These are phyloP conservation scores for Fistulifera pelliculosa DNA, from an alignment of 108 stramenopile species.

Conservation along the genomic window DNA sequence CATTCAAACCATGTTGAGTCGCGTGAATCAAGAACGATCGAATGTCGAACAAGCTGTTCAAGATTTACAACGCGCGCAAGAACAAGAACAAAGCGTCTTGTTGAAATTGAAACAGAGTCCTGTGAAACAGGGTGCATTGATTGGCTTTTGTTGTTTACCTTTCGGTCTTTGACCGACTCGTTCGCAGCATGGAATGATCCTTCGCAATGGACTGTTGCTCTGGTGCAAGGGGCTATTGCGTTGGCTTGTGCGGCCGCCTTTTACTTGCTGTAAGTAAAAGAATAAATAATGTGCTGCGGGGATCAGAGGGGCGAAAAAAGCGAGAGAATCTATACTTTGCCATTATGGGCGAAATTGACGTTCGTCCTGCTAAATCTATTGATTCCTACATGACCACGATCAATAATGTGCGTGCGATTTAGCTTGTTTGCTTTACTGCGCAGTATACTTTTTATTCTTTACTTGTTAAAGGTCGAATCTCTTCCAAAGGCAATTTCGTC, in stretches of 20 bases:
- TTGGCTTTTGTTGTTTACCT: slow-evolving; percentile 40
- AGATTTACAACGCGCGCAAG: slow-evolving; percentile 34
- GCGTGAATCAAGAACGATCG: slow-evolving; percentile 33
- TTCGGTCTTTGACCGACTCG: slow-evolving; percentile 31
- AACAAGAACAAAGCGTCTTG: slow-evolving; percentile 20
- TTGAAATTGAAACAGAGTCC: slow-evolving; percentile 24
- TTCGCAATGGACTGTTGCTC: slow-evolving; percentile 5
- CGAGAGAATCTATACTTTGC: too few species aligned
- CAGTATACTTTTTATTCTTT: too few species aligned
- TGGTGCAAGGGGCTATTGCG: slow-evolving; percentile 27
- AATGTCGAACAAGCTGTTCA: slow-evolving; percentile 40
- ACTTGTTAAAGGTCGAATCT: slow-evolving; percentile 33
- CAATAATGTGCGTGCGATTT: too few species aligned
- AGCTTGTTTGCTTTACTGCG: too few species aligned
- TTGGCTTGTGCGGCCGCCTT: slow-evolving; percentile 19
- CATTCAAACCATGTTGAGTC: slow-evolving; percentile 33
- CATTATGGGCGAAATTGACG: too few species aligned
- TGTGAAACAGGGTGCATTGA: slow-evolving; percentile 37
- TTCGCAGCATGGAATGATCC: slow-evolving; percentile 13
- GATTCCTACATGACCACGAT: too few species aligned
- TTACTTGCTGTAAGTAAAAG: slow-evolving; percentile 4
- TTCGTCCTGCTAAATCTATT: too few species aligned
- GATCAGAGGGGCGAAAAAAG: too few species aligned
- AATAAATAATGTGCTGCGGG: too few species aligned
- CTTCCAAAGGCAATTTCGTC: slow-evolving; percentile 85